Evolutionary conservation across 148 eudicot genomes (phyloP).

Genomic region (Salicornia ramosissima): DNA sequence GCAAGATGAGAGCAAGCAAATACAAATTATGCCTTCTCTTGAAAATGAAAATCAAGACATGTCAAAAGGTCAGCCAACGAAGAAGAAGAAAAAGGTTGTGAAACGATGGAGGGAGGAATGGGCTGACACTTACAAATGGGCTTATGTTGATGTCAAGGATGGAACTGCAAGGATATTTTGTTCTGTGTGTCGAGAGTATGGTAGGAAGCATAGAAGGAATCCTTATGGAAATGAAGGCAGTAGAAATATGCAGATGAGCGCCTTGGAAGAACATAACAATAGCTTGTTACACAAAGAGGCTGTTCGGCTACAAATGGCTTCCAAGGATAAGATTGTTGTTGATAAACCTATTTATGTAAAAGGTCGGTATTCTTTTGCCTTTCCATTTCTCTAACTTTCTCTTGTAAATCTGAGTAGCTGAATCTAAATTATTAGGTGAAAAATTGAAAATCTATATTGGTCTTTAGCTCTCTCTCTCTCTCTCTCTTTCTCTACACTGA

Average conservation of each 20-base stretch:
- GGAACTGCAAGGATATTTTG: constrained; percentile 93
- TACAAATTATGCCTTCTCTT: constrained; percentile 54
- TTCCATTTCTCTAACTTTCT: constrained; percentile 1
- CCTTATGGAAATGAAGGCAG: constrained; percentile 99
- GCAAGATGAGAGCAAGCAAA: constrained; percentile 68
- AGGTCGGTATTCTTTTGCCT: constrained; percentile 47
- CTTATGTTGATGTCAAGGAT: constrained; percentile 92
- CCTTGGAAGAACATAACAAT: constrained; percentile 93
- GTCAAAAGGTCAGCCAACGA: constrained; percentile 57
- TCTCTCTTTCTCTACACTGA: neutral
- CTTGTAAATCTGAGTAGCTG: constrained; percentile 4
- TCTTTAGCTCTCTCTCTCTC: neutral
- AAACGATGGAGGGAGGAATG: constrained; percentile 99
- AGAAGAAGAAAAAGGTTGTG: constrained; percentile 95
- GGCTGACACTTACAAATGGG: constrained; percentile 99
- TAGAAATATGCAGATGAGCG: constrained; percentile 99
- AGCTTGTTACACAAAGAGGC: constrained; percentile 98
- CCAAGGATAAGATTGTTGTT: constrained; percentile 76
- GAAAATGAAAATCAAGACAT: constrained; percentile 69
- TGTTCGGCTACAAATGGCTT: constrained; percentile 89
- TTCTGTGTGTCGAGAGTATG: constrained; percentile 93
- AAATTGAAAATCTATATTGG: neutral
- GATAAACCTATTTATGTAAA: constrained; percentile 88
- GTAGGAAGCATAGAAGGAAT: constrained; percentile 91
- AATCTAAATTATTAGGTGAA: neutral